Base-by-base conservation (phyloP, 2,329 filamentous ascomycete species). In the Helminthosporium solani region DNA sequence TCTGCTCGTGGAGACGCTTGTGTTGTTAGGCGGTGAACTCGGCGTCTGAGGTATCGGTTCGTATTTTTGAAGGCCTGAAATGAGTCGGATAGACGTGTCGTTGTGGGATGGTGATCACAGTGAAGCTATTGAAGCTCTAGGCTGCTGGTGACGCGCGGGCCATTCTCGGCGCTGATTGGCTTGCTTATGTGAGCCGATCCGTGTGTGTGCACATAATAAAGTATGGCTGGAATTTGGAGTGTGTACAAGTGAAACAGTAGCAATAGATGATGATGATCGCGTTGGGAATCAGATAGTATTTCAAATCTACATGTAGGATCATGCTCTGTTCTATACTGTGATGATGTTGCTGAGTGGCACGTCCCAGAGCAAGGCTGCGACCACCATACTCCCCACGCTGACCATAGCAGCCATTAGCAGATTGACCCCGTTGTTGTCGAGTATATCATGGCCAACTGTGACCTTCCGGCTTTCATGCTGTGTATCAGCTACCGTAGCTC, bases 401-500 rank as follows among this genome's bases (percentile, higher is more conserved):
- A 95, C 91, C 3, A 78, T 77, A 12, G 82, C 78, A 0, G 92
- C 91, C 92, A 96, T 97, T 46, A 92, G 69, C 47, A 96, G 82
- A 69, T 99, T 99, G 59, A 99, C 90, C 44, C 88, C 87, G 69
- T 99, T 99, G 70, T 99, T 99, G 70, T 95, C 90, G 46, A 99
- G 75, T 50, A 95, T 68, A 66, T 96, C 81, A 73, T 77, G 56
- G 76, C 86, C 70, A 51, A 80, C 86, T 67, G 88, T 81, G 72
- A 73, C 75, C 59, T 81, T 81, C 52, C 74, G 59, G 33, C 73
- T 77, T 46, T 75, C 73, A 34, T 69, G 72, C 46, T 73, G 66
- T 6, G 49, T 49, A 48, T 67, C 66, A 16, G 67, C 65, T 7
- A 66, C 60, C 12, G 42, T 52, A 16, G 40, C 52, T 1, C 53